Percentiles rank a stretch among this genome's conserved stretches.
Evolutionary conservation across 1,284 basidiomycete genomes (phyloP).

Genomic region (Dichomitus squalens): DNA sequence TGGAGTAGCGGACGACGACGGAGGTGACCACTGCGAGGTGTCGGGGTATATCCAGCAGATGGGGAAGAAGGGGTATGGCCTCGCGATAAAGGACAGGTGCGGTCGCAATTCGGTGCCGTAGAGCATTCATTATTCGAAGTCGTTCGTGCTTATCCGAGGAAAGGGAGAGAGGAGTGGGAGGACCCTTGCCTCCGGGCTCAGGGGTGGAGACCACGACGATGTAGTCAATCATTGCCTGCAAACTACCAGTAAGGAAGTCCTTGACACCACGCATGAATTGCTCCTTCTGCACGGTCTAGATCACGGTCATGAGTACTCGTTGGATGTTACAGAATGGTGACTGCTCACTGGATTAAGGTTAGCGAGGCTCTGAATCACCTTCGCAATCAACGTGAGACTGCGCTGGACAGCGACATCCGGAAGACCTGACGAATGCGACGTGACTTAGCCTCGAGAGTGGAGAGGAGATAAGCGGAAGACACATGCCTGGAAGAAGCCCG

Average conservation of each 20-base stretch:
- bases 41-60: constrained; percentile 70
- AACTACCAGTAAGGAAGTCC: constrained; percentile 61
- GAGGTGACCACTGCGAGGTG: constrained; percentile 74
- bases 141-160: constrained; percentile 52
- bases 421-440: constrained; percentile 48
- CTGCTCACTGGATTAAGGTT: constrained; percentile 72
- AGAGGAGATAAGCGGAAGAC: background rate
- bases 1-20: constrained; percentile 62
- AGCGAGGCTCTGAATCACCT: constrained; percentile 78
- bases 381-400: constrained; percentile 76
- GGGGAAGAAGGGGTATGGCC: constrained; percentile 67
- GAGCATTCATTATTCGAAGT: constrained; percentile 52
- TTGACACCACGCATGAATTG: constrained; percentile 73
- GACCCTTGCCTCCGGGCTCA: constrained; percentile 36
- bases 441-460: background rate
- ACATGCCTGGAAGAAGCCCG: constrained; percentile 68
- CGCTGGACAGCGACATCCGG: constrained; percentile 66
- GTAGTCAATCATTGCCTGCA: constrained; percentile 74
- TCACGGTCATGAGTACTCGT: background rate
- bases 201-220: constrained; percentile 69
- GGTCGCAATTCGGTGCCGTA: constrained; percentile 53
- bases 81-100: constrained; percentile 66
- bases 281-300: constrained; percentile 66
- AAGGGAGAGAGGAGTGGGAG: constrained; percentile 27
- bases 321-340: background rate